Evolutionary conservation across 208 protist species (phyloP).

Genomic region (Acanthamoeba sp.): DNA sequence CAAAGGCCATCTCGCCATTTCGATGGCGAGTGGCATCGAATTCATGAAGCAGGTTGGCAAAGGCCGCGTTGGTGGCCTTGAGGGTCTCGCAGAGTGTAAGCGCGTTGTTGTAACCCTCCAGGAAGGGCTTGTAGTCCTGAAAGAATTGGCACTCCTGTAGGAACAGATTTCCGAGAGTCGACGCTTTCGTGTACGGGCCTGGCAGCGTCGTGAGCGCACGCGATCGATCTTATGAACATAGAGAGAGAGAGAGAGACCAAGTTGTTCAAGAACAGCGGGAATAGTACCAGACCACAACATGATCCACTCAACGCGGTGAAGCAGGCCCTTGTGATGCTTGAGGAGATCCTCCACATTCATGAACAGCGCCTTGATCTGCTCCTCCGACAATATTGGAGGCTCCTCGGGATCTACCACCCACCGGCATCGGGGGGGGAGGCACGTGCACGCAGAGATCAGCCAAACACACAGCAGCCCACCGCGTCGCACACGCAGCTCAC

Average conservation of each 20-base stretch:
- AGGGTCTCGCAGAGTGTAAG: neutral
- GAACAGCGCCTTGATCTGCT: neutral
- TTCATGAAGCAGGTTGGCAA: neutral
- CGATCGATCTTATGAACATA: neutral
- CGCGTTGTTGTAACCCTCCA: neutral
- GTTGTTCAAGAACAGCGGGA: neutral
- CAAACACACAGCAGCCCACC: too few species aligned
- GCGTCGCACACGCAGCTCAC: neutral
- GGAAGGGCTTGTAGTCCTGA: neutral
- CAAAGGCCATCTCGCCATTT: constrained; percentile 4
- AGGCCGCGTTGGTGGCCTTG: neutral
- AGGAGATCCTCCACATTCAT: constrained; percentile 7
- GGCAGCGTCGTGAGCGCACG: neutral
- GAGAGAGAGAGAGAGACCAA: neutral
- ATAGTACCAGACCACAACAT: constrained; percentile 1
- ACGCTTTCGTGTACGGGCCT: neutral
- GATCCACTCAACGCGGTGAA: neutral
- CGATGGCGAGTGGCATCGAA: neutral
- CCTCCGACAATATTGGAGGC: neutral
- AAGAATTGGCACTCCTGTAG: constrained; percentile 9
- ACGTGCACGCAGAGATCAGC: too few species aligned
- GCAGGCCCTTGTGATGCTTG: neutral
- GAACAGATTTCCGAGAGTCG: neutral
- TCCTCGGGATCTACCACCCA: neutral
- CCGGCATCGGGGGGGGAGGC: neutral